Evolutionary conservation across 768 basidiomycete species (phyloP).

Genomic region (Lentinus tigrinus): DNA sequence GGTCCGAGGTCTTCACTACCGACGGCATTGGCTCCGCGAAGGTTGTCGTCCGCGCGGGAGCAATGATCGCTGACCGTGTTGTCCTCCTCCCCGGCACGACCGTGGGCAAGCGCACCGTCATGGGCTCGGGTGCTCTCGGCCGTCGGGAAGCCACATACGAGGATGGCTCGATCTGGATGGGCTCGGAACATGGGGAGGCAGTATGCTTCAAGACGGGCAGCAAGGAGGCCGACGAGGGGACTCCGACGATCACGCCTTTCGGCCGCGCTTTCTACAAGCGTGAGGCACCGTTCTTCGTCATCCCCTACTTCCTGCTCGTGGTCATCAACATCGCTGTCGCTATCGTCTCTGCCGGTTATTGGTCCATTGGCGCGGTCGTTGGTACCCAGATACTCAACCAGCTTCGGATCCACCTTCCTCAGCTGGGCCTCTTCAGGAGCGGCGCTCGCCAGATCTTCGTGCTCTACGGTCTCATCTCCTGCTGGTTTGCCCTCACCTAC

Average conservation of each 20-base stretch:
- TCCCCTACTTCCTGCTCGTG: conserved; percentile 39
- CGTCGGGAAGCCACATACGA: conserved; percentile 40
- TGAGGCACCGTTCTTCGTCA: conserved; percentile 41
- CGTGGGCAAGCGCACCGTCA: conserved; percentile 41
- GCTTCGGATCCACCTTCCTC: conserved; percentile 32
- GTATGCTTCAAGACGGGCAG: conserved; percentile 19
- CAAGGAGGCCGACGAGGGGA: conserved; percentile 9
- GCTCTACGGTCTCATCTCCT: conserved; percentile 39
- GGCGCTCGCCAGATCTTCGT: conserved; percentile 40
- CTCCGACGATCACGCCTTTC: conserved; percentile 38
- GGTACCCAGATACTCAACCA: conserved; percentile 42
- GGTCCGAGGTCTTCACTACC: conserved; percentile 44
- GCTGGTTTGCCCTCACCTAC: conserved; percentile 39
- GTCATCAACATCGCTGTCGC: conserved; percentile 39
- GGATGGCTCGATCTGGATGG: conserved; percentile 48
- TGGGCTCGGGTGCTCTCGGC: conserved; percentile 47
- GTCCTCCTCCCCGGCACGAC: conserved; percentile 44
- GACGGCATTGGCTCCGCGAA: conserved; percentile 41
- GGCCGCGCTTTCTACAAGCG: conserved; percentile 43
- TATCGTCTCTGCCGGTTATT: conserved; percentile 39
- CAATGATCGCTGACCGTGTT: conserved; percentile 52
- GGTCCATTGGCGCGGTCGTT: conserved; percentile 41
- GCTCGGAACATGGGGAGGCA: conserved; percentile 42
- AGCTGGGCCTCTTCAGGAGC: conserved; percentile 35
- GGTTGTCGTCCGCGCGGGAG: conserved; percentile 42